Conservation (phyloP, 2,329 filamentous ascomycete genomes). For the Paracamarosporium sp. region DNA sequence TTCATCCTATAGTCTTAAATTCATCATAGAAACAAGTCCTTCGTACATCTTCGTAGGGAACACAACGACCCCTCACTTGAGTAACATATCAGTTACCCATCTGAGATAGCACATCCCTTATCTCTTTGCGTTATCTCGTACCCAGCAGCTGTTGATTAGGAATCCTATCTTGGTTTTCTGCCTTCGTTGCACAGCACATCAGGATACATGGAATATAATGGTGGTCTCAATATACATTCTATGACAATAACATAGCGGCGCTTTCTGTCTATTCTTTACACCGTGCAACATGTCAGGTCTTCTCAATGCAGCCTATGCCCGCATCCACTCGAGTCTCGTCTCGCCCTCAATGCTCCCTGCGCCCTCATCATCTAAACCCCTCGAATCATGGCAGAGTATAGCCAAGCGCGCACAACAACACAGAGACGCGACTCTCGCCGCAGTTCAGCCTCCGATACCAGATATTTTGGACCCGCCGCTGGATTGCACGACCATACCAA, state of each 20-base stretch:
- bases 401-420: constrained; percentile 55
- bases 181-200: neutral
- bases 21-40: too few species aligned
- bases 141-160: neutral
- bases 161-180: neutral
- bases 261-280: neutral
- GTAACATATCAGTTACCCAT: neutral
- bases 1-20: too few species aligned
- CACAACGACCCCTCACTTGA: neutral
- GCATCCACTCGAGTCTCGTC: neutral
- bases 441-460: constrained; percentile 50
- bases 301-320: neutral
- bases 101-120: neutral
- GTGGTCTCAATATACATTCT: neutral
- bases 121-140: neutral
- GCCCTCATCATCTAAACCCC: neutral
- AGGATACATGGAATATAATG: neutral
- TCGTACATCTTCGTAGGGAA: too few species aligned
- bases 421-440: constrained; percentile 54
- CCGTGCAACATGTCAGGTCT: neutral
- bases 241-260: neutral
- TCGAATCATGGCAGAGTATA: constrained; percentile 53
- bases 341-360: neutral
- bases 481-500: constrained; percentile 57
- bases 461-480: constrained; percentile 46